Evolutionary conservation across 1,284 basidiomycete species (phyloP), one percentile per base, ranked within the genome.

Genomic region (Fomes fomentarius): DNA sequence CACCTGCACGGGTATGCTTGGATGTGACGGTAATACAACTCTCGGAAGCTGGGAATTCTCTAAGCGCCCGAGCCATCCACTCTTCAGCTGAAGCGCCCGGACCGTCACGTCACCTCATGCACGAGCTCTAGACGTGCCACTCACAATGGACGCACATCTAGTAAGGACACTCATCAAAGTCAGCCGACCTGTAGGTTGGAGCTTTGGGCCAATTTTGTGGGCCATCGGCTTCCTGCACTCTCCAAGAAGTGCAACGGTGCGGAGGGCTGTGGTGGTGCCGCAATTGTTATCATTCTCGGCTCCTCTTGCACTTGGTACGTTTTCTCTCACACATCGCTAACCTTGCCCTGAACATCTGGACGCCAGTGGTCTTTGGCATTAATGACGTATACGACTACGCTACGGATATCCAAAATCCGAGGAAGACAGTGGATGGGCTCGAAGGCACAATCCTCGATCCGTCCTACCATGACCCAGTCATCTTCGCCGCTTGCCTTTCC

Each of bases 361-460:
- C 28, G 11, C 1, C 10, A 60, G 58, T 60, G n/a, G 54, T 60
- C 0, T 60, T 60, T 21, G 58, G 58, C n/a, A 39, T 57, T 1
- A 60, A 60, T 43, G 58, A 60, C 25, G 58, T 60, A 8, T 55
- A 57, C 40, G 58, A 60, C 49, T 54, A 57, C 43, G 46, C 28
- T 28, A 49, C 58, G 12, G 58, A 60, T 37, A 15, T 57, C 38
- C 51, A 26, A 34, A 60, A 60, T 40, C 52, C 58, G 5, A 48
- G 58, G 33, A 60, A 60, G 41, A 34, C 15, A 9, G 55, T 38
- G n/a, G 42, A 57, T 43, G 43, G 49, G 15, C 58, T 60, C 39
- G 58, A 60, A 26, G 58, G 58, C 48, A 49, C 49, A 12, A 44
- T 60, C 28, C 58, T 60, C 31, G 9, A 44, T 24, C 58, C 54